Percentiles rank a stretch among this genome's conserved stretches.
Evolutionary conservation across 768 basidiomycete species (phyloP).

Genomic region (Boletus rufocinnamomeus): DNA sequence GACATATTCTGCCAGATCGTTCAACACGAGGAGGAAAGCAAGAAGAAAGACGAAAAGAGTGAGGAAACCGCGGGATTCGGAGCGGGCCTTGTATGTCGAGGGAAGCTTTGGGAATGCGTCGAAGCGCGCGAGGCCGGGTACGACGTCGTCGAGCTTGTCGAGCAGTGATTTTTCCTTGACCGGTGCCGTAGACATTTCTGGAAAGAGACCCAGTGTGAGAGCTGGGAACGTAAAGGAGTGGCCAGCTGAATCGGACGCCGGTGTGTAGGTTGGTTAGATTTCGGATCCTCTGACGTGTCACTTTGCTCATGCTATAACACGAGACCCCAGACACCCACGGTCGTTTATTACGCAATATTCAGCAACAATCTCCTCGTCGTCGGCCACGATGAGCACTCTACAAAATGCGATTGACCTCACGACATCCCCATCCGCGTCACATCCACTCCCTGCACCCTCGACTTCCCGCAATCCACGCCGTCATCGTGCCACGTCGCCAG

Average conservation of each 20-base stretch:
- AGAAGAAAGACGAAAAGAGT: constrained; percentile 69
- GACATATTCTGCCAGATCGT: constrained; percentile 87
- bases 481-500: constrained; percentile 7
- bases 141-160: constrained; percentile 62
- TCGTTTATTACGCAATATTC: constrained; percentile 25
- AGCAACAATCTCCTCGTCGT: constrained; percentile 10
- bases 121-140: constrained; percentile 63
- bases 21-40: constrained; percentile 74
- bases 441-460: not conserved
- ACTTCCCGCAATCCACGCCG: not conserved
- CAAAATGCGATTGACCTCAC: constrained; percentile 14
- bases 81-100: constrained; percentile 76
- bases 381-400: constrained; percentile 24
- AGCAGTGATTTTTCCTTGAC: constrained; percentile 43
- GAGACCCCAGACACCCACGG: constrained; percentile 19
- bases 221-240: not conserved
- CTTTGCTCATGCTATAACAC: not conserved
- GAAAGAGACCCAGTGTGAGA: not conserved
- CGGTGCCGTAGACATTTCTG: constrained; percentile 15
- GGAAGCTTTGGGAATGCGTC: constrained; percentile 90
- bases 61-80: constrained; percentile 78
- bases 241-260: not conserved
- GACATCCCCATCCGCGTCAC: not conserved
- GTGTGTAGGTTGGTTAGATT: not conserved
- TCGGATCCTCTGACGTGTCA: constrained; percentile 16